phyloP scores from a whole-genome alignment of 2,329 filamentous ascomycete species.

The Fusarium keratoplasticum region DNA sequence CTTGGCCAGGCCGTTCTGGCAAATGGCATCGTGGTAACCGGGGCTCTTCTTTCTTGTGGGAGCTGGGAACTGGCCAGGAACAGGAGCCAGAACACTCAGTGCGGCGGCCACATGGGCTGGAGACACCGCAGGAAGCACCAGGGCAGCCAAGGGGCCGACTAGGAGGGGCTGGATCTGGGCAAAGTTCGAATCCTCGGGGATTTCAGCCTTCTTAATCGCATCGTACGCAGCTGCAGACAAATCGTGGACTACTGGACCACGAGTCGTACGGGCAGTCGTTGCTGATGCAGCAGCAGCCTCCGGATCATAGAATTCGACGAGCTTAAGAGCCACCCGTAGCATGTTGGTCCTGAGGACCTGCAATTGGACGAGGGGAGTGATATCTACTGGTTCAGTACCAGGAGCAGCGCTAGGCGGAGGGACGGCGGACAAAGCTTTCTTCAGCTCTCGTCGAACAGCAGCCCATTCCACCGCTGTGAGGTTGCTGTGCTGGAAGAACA shows the following conservation, averaged over 20 bases:
- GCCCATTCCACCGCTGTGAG: conserved; percentile 74
- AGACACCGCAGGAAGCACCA: conserved; percentile 85
- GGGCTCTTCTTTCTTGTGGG: conserved; percentile 82
- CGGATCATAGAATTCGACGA: conserved; percentile 85
- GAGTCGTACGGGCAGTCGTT: conserved; percentile 44
- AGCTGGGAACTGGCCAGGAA: conserved; percentile 78
- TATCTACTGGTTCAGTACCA: conserved; percentile 52
- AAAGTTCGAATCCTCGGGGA: conserved; percentile 57
- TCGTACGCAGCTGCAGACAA: conserved; percentile 66
- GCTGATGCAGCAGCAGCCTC: conserved; percentile 51
- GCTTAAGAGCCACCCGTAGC: conserved; percentile 83
- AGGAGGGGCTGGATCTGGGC: conserved; percentile 79
- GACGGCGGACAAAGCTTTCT: conserved; percentile 57
- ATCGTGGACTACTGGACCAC: conserved; percentile 59
- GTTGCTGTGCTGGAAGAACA: conserved; percentile 82
- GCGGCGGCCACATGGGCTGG: conserved; percentile 86
- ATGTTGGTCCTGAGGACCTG: conserved; percentile 91
- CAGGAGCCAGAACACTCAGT: conserved; percentile 81
- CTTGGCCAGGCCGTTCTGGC: conserved; percentile 88
- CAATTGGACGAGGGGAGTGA: conserved; percentile 76
- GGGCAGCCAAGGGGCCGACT: conserved; percentile 81
- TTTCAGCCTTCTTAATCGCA: conserved; percentile 54
- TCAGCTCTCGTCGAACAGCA: conserved; percentile 57
- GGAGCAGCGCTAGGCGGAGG: conserved; percentile 44
- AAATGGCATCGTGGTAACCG: conserved; percentile 81